Evolutionary conservation across 202 grass and related monocot genomes (phyloP).

Genomic region (Carex arenaria): DNA sequence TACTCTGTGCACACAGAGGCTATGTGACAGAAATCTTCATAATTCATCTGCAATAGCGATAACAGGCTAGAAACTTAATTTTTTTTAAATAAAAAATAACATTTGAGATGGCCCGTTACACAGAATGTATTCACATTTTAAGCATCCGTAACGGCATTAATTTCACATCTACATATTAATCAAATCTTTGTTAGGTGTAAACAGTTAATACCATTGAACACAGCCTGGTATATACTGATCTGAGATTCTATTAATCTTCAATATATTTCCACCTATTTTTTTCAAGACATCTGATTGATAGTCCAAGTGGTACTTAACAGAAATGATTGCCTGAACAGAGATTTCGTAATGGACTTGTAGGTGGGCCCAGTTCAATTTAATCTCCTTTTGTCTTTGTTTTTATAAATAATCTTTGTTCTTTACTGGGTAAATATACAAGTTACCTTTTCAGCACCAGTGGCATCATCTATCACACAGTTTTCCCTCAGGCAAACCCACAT

Average conservation of each 20-base stretch:
- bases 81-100: neutral
- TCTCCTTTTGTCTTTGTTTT: neutral
- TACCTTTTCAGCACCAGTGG: slow-evolving; percentile 94
- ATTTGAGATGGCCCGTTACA: neutral
- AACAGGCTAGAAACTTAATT: slow-evolving; percentile 19
- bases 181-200: neutral
- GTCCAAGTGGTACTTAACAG: neutral
- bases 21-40: slow-evolving; percentile 99
- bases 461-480: slow-evolving; percentile 99
- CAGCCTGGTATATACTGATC: neutral
- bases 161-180: neutral
- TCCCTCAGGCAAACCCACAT: slow-evolving; percentile 99
- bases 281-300: neutral
- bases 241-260: neutral
- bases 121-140: neutral
- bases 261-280: neutral
- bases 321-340: neutral
- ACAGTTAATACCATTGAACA: neutral
- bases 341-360: neutral
- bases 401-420: neutral
- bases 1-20: slow-evolving; percentile 94
- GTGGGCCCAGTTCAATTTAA: neutral
- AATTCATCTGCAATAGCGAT: slow-evolving; percentile 76
- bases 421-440: neutral
- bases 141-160: neutral